These are phyloP conservation scores for Xylaria intraflava DNA, from an alignment of 495 filamentous ascomycete genomes.

Conservation along the genomic window DNA sequence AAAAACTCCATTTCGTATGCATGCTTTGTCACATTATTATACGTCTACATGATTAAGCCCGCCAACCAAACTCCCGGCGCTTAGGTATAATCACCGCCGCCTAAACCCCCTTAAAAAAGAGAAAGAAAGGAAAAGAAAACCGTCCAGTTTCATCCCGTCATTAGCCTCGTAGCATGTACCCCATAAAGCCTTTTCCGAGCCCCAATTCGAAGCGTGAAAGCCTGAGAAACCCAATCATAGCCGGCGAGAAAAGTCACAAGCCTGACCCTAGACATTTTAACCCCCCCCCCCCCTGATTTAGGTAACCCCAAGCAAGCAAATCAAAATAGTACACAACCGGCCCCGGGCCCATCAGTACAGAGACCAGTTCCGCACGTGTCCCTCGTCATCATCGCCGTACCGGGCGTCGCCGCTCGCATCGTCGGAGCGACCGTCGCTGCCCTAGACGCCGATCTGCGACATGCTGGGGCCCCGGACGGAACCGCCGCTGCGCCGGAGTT, in stretches of 20 bases:
- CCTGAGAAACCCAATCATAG: no score
- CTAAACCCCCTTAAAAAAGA: not conserved
- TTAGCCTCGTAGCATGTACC: not conserved
- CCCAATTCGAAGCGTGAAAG: no score
- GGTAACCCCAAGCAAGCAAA: not conserved
- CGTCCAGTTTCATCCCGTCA: not conserved
- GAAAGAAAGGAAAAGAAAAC: no score
- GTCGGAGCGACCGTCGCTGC: conserved; percentile 4
- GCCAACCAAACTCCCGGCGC: not conserved
- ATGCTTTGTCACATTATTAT: not conserved
- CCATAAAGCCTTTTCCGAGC: not conserved
- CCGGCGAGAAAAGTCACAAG: no score
- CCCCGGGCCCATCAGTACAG: conserved; percentile 1
- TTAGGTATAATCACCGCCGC: not conserved
- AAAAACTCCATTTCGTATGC: not conserved
- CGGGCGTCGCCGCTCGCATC: not conserved
- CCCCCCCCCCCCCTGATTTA: no score
- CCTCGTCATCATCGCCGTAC: not conserved
- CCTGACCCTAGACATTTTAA: conserved; percentile 7
- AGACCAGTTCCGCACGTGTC: not conserved
- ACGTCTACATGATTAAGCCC: not conserved
- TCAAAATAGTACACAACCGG: no score
- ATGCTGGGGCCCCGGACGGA: conserved; percentile 38
- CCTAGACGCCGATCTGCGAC: conserved; percentile 42
- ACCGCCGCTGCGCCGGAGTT: conserved; percentile 35